Base-by-base conservation (phyloP, 2,329 filamentous ascomycete species). In the Fusarium musae region DNA sequence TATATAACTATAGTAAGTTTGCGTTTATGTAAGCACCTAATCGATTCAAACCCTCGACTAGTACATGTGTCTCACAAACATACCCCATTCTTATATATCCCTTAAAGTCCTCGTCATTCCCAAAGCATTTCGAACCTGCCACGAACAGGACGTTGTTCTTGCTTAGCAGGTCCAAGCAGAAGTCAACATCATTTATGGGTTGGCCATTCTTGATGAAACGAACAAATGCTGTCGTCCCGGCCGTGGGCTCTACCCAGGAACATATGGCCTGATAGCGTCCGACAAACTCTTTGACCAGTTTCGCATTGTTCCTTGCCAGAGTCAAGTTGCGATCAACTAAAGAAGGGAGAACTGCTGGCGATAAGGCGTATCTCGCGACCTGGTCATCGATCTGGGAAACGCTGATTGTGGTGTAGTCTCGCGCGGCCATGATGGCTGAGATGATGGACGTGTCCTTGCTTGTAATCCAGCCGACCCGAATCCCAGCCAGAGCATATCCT, bases 331-430 rank as follows among this genome's bases (percentile, higher is more conserved):
- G 91, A 39, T 85, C 83, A 4, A 88, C 83, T 16, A 86, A 77
- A 9, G 76, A 75, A 8, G 79, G 79, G 34, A 81, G 79, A 5
- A 89, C 85, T 5, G 78, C 72, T 9, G 78, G 73, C 10, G 89
- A 88, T 12, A 97, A 84, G 1, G 95, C 94, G 78, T 91, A 96
- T 34, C 89, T 88, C 5, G 94, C 95, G 16, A 97, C 86, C 56
- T 89, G 88, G 79, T 97, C 93, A 79, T 97, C 94, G 11, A 97
- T 84, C 78, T 92, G 90, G n/a, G 93, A 93, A 0, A 97, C 93
- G 43, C 92, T 93, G 77, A 97, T 97, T 32, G 93, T 95, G 7
- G 93, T 97, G 84, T 96, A 97, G 80, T 96, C 92, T 44, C 94
- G 87, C 3, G 91, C 91, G 19, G 84, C 82, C 16, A 91, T 90